Conservation (phyloP, 2,329 filamentous ascomycete genomes). For the Mycosphaerella arachidis region DNA sequence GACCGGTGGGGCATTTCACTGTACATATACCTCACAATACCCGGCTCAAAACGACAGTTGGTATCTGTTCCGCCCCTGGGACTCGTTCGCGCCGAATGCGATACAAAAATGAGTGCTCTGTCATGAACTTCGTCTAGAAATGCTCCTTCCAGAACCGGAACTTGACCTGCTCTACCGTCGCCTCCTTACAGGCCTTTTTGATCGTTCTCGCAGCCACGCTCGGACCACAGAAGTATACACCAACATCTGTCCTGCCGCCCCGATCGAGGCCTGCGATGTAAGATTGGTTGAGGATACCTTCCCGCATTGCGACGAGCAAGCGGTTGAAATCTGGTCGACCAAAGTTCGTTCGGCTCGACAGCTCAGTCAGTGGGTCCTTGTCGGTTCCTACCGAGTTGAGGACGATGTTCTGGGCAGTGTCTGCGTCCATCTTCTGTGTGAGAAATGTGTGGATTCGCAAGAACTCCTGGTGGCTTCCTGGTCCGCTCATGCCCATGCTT, state of each 20-base stretch:
- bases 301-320: conserved; percentile 77
- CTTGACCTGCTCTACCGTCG: conserved; percentile 71
- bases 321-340: conserved; percentile 84
- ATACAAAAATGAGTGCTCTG: not conserved
- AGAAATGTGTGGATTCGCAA: conserved; percentile 97
- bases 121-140: conserved; percentile 34
- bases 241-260: conserved; percentile 71
- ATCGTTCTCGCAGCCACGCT: conserved; percentile 77
- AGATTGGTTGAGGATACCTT: conserved; percentile 77
- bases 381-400: conserved; percentile 88
- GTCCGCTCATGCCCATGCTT: conserved; percentile 56
- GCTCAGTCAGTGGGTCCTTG: conserved; percentile 85
- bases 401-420: conserved; percentile 94
- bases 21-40: conserved; percentile 9
- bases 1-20: not conserved
- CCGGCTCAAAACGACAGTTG: conserved; percentile 5
- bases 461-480: conserved; percentile 69
- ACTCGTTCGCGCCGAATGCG: conserved; percentile 2
- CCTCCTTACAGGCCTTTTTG: conserved; percentile 69
- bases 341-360: conserved; percentile 87
- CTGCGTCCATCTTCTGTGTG: conserved; percentile 84
- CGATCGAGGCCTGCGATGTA: conserved; percentile 76
- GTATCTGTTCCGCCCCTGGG: conserved; percentile 2
- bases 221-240: conserved; percentile 96
- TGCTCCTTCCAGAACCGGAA: conserved; percentile 99